Base-by-base conservation (phyloP, 139 green algal species). In the Coccomyxa sp. region DNA sequence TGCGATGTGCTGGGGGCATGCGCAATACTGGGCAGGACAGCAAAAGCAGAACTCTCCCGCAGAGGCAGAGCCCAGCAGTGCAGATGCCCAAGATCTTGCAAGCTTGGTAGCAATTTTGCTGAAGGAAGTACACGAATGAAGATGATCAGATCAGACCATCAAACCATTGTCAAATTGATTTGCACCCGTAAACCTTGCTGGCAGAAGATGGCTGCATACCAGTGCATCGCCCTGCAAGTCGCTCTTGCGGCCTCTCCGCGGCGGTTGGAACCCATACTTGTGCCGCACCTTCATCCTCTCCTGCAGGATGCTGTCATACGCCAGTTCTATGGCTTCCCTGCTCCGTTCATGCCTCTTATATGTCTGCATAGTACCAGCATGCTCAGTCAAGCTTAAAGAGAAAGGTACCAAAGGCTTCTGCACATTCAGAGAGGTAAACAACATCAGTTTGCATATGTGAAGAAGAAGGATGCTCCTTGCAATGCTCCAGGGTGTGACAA, bases 291-390 rank as follows among this genome's bases (percentile, higher is more conserved):
- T 94, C 76, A 93, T 87, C 60, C 90, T 91, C 76, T 95, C 87
- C 84, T 94, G 81, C 51, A 97, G 89, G 67, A 98, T 88, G 30
- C 59, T 85, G 75, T 98, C 94, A 84, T 94, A 95, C 0, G 94
- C 94, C 25, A 95, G 85, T 88, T 98, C 94, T 21, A 98, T 96
- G 14, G 92, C 83, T 77, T 98, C 94, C 51, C 90, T 81, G 83
- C 90, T 95, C 3, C 86, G 88, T 83, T 95, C 93, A 81, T 98
- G 93, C 79, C 84, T 88, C 57, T 85, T 88, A 88, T 97, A 97
- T 82, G 92, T 85, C 93, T 86, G 82, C 76, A 85, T 57, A 81
- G 13, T 45, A 57, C 32, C 11, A 25, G 23, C 10, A n/a, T 51
- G 23, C 13, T 13, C 38, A 14, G 25, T 71, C 63, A 11, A 71